phyloP scores from a whole-genome alignment of 1,284 basidiomycete species.

The Ganoderma lucidum region DNA sequence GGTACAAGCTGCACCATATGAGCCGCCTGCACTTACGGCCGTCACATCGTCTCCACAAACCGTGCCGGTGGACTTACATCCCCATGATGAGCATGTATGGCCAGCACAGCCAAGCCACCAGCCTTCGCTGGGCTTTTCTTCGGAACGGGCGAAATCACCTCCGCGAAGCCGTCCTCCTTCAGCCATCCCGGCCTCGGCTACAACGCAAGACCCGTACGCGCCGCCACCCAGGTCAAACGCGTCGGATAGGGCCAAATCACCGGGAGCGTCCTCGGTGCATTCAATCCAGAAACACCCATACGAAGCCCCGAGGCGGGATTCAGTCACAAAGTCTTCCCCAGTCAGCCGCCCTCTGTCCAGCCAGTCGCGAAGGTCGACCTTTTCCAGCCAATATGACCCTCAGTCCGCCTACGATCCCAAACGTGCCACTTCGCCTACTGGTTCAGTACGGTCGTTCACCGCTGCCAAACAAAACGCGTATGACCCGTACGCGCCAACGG shows the following conservation, averaged over 20 bases:
- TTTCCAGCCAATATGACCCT: conserved; percentile 28
- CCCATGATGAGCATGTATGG: conserved; percentile 7
- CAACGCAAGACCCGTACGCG: conserved; percentile 26
- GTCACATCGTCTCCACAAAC: conserved; percentile 20
- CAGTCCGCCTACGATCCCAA: conserved; percentile 20
- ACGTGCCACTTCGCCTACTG: conserved; percentile 36
- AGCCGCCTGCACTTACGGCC: not conserved
- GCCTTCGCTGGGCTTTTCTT: conserved; percentile 32
- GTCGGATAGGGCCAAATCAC: conserved; percentile 36
- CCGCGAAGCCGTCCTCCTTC: conserved; percentile 25
- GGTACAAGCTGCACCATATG: conserved; percentile 10
- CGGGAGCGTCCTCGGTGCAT: conserved; percentile 36
- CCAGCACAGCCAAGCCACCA: conserved; percentile 16
- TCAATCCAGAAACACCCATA: conserved; percentile 28
- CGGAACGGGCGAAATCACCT: conserved; percentile 37
- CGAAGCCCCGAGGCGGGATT: conserved; percentile 23
- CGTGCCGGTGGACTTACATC: conserved; percentile 12
- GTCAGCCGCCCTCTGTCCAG: conserved; percentile 27
- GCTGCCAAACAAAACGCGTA: conserved; percentile 19
- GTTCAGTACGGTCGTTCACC: conserved; percentile 37
- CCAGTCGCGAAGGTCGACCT: conserved; percentile 30
- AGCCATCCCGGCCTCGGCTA: conserved; percentile 9
- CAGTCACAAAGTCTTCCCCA: conserved; percentile 14
- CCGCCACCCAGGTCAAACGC: conserved; percentile 20
- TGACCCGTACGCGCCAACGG: conserved; percentile 38